phyloP scores from a whole-genome alignment of 2,329 filamentous ascomycete species.

The Rosellinia necatrix region DNA sequence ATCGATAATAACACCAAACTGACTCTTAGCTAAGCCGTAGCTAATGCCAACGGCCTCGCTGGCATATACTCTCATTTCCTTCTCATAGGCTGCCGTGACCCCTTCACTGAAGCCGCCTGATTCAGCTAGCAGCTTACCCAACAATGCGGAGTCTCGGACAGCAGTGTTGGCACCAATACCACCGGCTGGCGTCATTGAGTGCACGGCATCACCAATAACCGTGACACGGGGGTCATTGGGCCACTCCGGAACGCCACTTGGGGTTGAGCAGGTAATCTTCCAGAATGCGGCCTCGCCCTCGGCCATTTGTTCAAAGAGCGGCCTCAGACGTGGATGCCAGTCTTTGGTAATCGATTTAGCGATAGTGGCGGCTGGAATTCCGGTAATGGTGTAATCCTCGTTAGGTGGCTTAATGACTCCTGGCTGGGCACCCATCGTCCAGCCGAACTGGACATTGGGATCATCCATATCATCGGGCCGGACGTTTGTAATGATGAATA shows the following conservation, averaged over 20 bases:
- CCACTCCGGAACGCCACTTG: constrained; percentile 64
- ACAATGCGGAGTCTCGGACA: constrained; percentile 57
- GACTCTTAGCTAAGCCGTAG: constrained; percentile 51
- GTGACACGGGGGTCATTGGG: constrained; percentile 61
- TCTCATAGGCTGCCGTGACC: constrained; percentile 61
- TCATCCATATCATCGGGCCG: constrained; percentile 63
- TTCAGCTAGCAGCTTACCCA: constrained; percentile 56
- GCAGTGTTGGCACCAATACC: constrained; percentile 64
- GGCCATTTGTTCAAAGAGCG: constrained; percentile 63
- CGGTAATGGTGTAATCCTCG: constrained; percentile 63
- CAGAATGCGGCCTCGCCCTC: constrained; percentile 64
- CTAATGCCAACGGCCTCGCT: constrained; percentile 60
- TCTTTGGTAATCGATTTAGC: constrained; percentile 57
- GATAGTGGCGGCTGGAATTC: constrained; percentile 59
- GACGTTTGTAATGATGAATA: constrained; percentile 68
- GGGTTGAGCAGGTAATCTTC: constrained; percentile 68
- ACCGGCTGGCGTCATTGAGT: constrained; percentile 62
- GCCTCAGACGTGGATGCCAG: constrained; percentile 61
- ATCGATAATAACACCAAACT: constrained; percentile 49
- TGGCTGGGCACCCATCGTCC: constrained; percentile 64
- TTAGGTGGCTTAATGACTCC: constrained; percentile 63
- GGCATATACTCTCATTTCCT: constrained; percentile 64
- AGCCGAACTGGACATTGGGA: constrained; percentile 61
- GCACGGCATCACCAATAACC: constrained; percentile 61
- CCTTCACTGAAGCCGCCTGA: constrained; percentile 59